Base-by-base conservation (phyloP, 73 alveolate genomes). In the Breviolum minutum region DNA sequence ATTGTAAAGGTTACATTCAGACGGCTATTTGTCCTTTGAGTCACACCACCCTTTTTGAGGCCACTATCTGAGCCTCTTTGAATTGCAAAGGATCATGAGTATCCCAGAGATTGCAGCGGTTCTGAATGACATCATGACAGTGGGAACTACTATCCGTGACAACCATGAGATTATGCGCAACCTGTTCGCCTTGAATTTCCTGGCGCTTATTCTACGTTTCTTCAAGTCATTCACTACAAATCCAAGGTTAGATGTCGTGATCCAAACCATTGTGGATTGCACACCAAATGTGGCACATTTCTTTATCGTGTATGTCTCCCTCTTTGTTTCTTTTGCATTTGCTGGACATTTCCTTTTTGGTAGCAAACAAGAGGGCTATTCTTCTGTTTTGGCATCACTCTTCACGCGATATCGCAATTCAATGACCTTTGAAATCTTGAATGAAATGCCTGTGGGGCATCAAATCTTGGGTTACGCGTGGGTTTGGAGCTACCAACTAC, bases 251-350 rank as follows among this genome's bases (percentile, higher is more conserved):
- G 98, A 92, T 16, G 69, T 92, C 29, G 98, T 92, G 82, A 81
- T 92, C 32, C 98, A 92, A 60, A 92, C 98, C 29, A 80, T 92
- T 40, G 98, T 92, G 81, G 91, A 92, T 69, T 92, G 98, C 68
- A 92, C 98, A 14, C 98, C 98, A 88, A 92, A 92, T 62, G 98
- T 92, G 81, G 98, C 98, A 12, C 98, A 92, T 80, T 92, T 92
- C 90, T 92, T 92, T 81, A 80, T 92, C 26, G 98, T 92, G 48
- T 92, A 40, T 90, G 73, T 81, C 68, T 63, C 91, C n/a, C 26
- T 92, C 19, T 92, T 92, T n/a, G 84, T 81, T 2, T 61, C 64
- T 68, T 92, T 70, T 8, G 98, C 98, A 62, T 92, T 92, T 69
- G 98, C 98, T 19, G 98, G 98, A 40, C 98, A 92, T 40, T 92